A percentile compares a stretch with the other conserved stretches of the same genome.
These are phyloP conservation scores for Cladorrhinum sp. DNA, from an alignment of 2,329 filamentous ascomycete species.

Conservation along the genomic window DNA sequence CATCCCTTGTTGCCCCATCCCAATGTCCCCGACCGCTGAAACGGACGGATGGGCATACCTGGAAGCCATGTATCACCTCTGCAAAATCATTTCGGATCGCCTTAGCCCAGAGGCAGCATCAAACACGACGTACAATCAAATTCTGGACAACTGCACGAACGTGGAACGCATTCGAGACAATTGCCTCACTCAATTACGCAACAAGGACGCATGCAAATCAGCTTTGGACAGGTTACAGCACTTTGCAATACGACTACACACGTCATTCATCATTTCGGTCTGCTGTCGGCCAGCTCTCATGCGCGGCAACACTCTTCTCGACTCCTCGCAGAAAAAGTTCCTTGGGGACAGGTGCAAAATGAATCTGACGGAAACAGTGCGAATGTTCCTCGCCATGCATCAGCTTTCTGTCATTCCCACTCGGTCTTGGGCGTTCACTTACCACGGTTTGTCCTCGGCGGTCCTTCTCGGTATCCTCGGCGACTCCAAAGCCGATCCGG, in stretches of 20 bases:
- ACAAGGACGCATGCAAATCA: constrained; percentile 62
- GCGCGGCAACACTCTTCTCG: constrained; percentile 50
- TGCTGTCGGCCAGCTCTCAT: constrained; percentile 61
- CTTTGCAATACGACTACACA: constrained; percentile 63
- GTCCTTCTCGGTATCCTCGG: constrained; percentile 61
- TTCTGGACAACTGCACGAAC: constrained; percentile 55
- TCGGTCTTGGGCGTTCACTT: constrained; percentile 65
- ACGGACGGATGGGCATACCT: constrained; percentile 55
- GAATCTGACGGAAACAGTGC: constrained; percentile 62
- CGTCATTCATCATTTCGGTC: constrained; percentile 63
- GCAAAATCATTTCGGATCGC: constrained; percentile 56
- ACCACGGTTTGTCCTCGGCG: constrained; percentile 63
- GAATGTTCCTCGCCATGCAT: constrained; percentile 68
- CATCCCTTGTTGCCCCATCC: constrained; percentile 54
- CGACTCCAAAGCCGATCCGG: constrained; percentile 61
- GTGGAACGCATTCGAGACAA: constrained; percentile 51
- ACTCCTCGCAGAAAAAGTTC: constrained; percentile 49
- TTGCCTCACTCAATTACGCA: constrained; percentile 51
- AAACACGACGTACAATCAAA: constrained; percentile 50
- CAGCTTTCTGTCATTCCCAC: constrained; percentile 65
- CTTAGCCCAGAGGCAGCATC: constrained; percentile 53
- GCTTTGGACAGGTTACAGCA: constrained; percentile 61
- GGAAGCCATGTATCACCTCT: constrained; percentile 64
- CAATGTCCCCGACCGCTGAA: constrained; percentile 41
- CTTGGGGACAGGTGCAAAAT: constrained; percentile 58